Base-by-base conservation (phyloP, 257 asterid genomes). In the Solanum tacnaense region DNA sequence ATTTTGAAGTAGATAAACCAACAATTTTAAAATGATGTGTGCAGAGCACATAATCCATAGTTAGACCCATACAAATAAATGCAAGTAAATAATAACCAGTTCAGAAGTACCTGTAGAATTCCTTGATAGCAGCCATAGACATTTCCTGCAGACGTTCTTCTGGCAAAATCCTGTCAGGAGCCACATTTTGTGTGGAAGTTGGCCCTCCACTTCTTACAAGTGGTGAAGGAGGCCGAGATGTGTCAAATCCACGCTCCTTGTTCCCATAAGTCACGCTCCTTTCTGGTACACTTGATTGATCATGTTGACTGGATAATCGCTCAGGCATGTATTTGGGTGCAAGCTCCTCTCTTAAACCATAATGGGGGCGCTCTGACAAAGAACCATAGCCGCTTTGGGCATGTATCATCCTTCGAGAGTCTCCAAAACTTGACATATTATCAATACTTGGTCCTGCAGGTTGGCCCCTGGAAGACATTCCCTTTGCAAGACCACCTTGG, bases 401-500 rank as follows among this genome's bases (percentile, higher is more conserved):
- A 84, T 93, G 79, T 56, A 93, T 90, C 88, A 91, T 87, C 91
- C 97, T 92, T 49, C 97, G 90, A 52, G 93, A 71, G 68, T 92
- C 97, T 84, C 93, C 96, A 87, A 90, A 79, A 88, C 87, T 89
- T 71, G 91, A 83, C 86, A 86, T 88, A 83, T 92, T 86, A 49
- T 76, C 95, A 90, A 87, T 86, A 75, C 75, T 91, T 46, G 92
- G 88, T 81, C 92, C 91, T 34, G 94, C 91, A 84, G 95, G 90
- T 71, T 90, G 98, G 87, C 97, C 98, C 91, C 97, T 93, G 90
- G 91, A 94, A 88, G 94, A 94, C 98, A 95, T 95, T 86, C 98
- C 98, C 89, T 93, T 94, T 20, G 95, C 97, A 87, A 95, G 98
- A 75, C 98, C 98, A 67, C 99, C 99, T 88, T 97, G 99, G 38